phyloP scores from a whole-genome alignment of 1,284 basidiomycete species.

The Sanghuangporus weigelae region DNA sequence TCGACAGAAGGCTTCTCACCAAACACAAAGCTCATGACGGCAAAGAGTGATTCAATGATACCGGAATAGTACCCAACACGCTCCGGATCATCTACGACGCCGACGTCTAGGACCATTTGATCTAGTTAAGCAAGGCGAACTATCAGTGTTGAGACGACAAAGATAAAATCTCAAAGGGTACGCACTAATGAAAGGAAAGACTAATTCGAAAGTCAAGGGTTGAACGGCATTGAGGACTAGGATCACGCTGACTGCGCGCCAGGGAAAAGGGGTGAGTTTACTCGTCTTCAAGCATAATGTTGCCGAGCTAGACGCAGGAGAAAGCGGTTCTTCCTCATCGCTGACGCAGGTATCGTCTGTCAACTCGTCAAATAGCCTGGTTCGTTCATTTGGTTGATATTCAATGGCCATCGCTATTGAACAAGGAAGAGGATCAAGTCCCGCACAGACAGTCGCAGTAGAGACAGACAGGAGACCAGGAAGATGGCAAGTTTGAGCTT shows the following conservation, averaged over 20 bases:
- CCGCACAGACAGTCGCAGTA: background rate
- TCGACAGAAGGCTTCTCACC: constrained; percentile 9
- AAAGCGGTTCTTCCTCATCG: constrained; percentile 6
- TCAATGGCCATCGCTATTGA: background rate
- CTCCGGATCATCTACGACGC: constrained; percentile 23
- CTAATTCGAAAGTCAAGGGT: constrained; percentile 20
- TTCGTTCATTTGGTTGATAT: background rate
- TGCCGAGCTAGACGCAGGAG: constrained; percentile 1
- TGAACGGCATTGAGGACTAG: constrained; percentile 15
- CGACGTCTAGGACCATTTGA: constrained; percentile 24
- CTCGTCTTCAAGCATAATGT: background rate
- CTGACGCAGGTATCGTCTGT: background rate
- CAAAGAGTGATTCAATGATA: constrained; percentile 21
- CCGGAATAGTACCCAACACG: constrained; percentile 24
- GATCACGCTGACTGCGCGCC: constrained; percentile 13
- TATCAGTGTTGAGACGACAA: background rate
- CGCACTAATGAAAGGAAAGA: constrained; percentile 22
- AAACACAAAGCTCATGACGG: constrained; percentile 19
- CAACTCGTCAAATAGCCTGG: background rate
- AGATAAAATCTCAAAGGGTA: background rate
- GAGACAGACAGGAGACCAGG: background rate
- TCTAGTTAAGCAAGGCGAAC: background rate
- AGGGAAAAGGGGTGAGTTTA: constrained; percentile 6
- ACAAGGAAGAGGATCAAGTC: background rate
- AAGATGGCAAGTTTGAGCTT: background rate